Evolutionary conservation across 2,329 filamentous ascomycete genomes (phyloP), one percentile per base, ranked within the genome.

Genomic region (Fusarium sp.): DNA sequence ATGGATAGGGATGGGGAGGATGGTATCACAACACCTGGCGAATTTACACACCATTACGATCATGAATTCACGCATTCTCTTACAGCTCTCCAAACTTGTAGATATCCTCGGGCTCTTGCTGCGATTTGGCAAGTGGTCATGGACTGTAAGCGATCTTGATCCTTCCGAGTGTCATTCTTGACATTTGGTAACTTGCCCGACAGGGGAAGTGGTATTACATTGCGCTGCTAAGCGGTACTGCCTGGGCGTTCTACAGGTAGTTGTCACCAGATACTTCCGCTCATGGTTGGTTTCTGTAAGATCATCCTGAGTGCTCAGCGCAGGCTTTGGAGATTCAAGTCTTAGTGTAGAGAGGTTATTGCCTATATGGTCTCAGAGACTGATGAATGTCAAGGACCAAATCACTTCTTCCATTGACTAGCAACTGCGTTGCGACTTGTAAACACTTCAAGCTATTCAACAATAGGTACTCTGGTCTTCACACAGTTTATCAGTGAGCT

Each of bases 1-100:
- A 58, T 56, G 27, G 25, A 44, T 48, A 49, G 49, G 40, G 35
- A 60, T 41, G 40, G 45, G 56, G 53, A 43, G 59, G 43, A 60
- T 56, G 35, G 35, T 15, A 17, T 10, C 35, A 37, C 35, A 37
- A n/a, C 62, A 71, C 53, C 65, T 65, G 65, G 68, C 68, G 68
- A 61, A 70, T 70, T 45, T 66, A 65, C 65, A 68, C 66, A 72
- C 51, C 67, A 68, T 67, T 64, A 72, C 49, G 60, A 72, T 71
- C 55, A 72, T 68, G 71, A 72, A 66, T 66, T 70, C 67, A 71
- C 62, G 65, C 57, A 62, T 70, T 63, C 45, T 55, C 55, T 68
- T 68, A 65, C 49, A 54, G 30, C 23, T 56, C 46, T 27, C 32
- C 40, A 10, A 14, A 37, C 48, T 19, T 46, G 19, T 53, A 22